Evolutionary conservation across 768 basidiomycete genomes (phyloP).

Genomic region (Bullera alba): DNA sequence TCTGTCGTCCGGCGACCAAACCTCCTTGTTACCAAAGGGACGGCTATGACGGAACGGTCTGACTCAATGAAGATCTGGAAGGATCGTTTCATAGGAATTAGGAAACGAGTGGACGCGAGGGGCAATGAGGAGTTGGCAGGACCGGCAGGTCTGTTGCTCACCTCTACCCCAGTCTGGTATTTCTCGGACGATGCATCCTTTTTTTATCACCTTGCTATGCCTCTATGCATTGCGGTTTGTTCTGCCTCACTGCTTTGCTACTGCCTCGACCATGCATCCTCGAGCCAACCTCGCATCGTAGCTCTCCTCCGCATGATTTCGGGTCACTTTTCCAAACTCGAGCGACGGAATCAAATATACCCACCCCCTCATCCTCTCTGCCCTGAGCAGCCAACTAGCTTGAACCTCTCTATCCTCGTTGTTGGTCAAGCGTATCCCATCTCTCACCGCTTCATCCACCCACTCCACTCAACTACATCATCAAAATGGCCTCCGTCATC

Average conservation of each 20-base stretch:
- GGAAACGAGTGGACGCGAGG: not conserved
- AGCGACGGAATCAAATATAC: not conserved
- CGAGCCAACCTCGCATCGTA: not conserved
- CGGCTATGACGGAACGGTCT: slow-evolving; percentile 26
- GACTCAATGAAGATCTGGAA: slow-evolving; percentile 11
- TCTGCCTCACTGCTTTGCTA: not conserved
- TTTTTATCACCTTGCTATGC: not conserved
- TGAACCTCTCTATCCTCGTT: not conserved
- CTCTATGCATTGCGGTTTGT: not conserved
- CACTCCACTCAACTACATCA: not conserved
- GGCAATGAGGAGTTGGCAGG: no score
- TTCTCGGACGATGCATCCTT: not conserved
- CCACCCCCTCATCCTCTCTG: not conserved
- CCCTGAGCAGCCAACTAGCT: not conserved
- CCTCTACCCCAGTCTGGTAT: no score
- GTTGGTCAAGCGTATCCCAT: not conserved
- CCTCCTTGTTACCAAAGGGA: slow-evolving; percentile 32
- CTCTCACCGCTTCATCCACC: not conserved
- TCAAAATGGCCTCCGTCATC: slow-evolving; percentile 33
- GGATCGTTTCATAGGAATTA: not conserved
- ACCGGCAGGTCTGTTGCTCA: no score
- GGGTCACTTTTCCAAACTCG: not conserved
- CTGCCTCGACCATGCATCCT: not conserved
- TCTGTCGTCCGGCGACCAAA: slow-evolving; percentile 28
- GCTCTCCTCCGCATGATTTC: not conserved